Evolutionary conservation across 768 basidiomycete species (phyloP).

Genomic region (Polyporus arcularius): DNA sequence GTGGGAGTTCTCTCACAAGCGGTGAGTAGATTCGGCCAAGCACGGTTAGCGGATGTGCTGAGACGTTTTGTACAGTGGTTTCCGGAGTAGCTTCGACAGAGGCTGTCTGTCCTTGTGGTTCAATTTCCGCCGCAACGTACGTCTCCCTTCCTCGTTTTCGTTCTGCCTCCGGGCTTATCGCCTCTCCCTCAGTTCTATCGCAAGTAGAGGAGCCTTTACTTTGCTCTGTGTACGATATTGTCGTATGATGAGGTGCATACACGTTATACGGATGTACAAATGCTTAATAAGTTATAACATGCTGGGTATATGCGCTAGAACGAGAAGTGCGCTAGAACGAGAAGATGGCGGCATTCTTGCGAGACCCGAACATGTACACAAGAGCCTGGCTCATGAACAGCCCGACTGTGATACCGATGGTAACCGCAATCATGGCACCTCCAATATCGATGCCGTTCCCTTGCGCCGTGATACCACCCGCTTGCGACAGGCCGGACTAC

Average conservation of each 20-base stretch:
- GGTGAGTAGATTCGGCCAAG: constrained; percentile 45
- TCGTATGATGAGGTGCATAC: no score
- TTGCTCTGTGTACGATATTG: no score
- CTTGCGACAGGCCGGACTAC: constrained; percentile 83
- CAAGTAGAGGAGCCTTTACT: constrained; percentile 2
- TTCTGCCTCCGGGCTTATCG: background rate
- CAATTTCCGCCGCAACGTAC: constrained; percentile 90
- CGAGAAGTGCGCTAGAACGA: constrained; percentile 79
- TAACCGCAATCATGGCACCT: constrained; percentile 86
- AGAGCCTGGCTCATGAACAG: constrained; percentile 86
- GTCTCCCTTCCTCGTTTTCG: constrained; percentile 31
- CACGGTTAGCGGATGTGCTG: constrained; percentile 9
- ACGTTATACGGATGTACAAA: background rate
- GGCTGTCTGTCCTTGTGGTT: constrained; percentile 97
- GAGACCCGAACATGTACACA: constrained; percentile 82
- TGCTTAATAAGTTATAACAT: background rate
- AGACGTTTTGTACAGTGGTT: constrained; percentile 60
- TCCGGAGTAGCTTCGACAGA: constrained; percentile 95
- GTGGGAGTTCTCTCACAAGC: constrained; percentile 98
- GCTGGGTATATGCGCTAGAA: constrained; percentile 45
- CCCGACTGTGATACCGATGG: constrained; percentile 88
- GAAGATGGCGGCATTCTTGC: constrained; percentile 85
- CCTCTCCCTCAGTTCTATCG: constrained; percentile 19
- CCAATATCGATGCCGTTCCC: constrained; percentile 84
- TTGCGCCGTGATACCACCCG: constrained; percentile 80